Conservation (phyloP, 208 protist genomes). For the Leishmania turanica region DNA sequence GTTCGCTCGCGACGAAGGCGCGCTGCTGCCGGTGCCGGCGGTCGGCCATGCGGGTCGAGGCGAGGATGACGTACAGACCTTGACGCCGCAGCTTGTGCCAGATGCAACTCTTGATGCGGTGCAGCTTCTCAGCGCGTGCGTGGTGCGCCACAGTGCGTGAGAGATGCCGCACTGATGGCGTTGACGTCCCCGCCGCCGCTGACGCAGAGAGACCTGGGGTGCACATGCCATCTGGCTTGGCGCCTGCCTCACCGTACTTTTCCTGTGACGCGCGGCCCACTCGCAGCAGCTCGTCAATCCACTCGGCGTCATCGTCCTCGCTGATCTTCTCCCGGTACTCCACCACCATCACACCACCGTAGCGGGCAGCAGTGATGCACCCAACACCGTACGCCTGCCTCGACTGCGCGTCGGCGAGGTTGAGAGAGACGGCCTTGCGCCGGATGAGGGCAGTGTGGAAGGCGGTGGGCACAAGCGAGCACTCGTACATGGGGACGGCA, state of each 20-base stretch:
- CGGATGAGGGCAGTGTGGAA: slow-evolving; percentile 41
- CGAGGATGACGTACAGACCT: slow-evolving; percentile 45
- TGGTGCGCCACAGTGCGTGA: slow-evolving; percentile 11
- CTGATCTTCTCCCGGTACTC: slow-evolving; percentile 57
- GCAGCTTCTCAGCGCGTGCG: slow-evolving; percentile 36
- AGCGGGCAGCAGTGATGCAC: slow-evolving; percentile 59
- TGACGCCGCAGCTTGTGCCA: slow-evolving; percentile 32
- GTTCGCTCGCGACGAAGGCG: slow-evolving; percentile 18
- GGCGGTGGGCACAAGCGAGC: slow-evolving; percentile 46
- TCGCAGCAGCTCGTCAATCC: slow-evolving; percentile 36
- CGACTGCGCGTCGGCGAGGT: slow-evolving; percentile 44
- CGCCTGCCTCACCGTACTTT: not conserved
- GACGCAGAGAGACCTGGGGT: not conserved
- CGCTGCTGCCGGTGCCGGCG: slow-evolving; percentile 32
- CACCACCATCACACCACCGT: slow-evolving; percentile 62
- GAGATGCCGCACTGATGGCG: not conserved
- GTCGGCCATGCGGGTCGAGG: slow-evolving; percentile 38
- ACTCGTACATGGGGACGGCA: slow-evolving; percentile 68
- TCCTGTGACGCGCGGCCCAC: slow-evolving; percentile 9
- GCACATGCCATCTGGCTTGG: not conserved
- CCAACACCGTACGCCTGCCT: slow-evolving; percentile 57
- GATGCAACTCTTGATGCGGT: slow-evolving; percentile 35
- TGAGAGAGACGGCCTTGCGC: slow-evolving; percentile 59
- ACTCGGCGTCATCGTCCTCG: slow-evolving; percentile 38
- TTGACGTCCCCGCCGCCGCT: not conserved